Evolutionary conservation across 495 filamentous ascomycete species (phyloP).

Genomic region (Sabuloglossum arenarium): DNA sequence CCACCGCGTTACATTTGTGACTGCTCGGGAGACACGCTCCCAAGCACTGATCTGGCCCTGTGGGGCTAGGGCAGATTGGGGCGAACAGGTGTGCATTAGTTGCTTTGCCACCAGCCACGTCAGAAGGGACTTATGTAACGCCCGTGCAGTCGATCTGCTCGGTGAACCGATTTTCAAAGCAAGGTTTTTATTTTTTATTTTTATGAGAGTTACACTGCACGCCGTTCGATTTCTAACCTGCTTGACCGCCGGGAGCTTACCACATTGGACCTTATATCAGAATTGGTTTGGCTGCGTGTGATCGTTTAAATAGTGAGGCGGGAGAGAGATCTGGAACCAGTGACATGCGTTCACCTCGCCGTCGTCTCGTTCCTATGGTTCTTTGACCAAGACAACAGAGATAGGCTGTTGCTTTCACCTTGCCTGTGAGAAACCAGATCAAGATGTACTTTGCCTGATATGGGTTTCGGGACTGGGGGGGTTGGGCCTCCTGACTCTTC

Average conservation of each 20-base stretch:
- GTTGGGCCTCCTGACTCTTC: not conserved
- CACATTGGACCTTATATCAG: not conserved
- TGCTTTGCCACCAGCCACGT: not conserved
- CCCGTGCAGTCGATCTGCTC: not conserved
- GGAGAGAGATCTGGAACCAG: not conserved
- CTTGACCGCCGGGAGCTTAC: slow-evolving; percentile 1
- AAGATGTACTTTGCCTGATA: not conserved
- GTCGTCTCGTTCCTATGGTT: not conserved
- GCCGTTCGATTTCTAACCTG: not conserved
- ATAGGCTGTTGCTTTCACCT: not conserved
- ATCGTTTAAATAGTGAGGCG: not conserved
- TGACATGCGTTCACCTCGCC: not conserved
- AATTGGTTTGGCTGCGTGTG: not conserved
- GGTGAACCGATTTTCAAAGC: not conserved
- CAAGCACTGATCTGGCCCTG: not conserved
- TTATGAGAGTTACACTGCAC: not conserved
- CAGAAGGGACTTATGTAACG: slow-evolving; percentile 1
- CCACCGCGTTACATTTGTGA: not conserved
- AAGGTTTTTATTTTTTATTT: not conserved
- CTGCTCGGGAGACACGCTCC: not conserved
- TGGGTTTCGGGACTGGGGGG: not conserved
- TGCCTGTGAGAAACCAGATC: not conserved
- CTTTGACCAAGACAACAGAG: not conserved
- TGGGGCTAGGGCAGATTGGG: not conserved
- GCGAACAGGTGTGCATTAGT: not conserved